These are phyloP conservation scores for Trypanosoma platydactyli DNA, from an alignment of 208 protist species.

Conservation along the genomic window DNA sequence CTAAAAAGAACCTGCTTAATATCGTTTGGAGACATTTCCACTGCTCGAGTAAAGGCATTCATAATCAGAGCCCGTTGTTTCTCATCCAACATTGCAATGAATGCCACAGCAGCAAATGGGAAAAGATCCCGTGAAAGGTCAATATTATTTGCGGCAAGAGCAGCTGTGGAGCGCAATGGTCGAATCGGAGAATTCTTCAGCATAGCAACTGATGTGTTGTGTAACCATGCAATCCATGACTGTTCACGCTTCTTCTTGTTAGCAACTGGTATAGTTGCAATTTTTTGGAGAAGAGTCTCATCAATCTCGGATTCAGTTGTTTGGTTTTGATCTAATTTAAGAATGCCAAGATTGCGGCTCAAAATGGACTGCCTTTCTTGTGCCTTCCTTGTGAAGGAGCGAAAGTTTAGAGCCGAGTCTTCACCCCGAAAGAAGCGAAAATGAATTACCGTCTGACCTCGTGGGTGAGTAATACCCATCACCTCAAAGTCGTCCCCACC, in stretches of 20 bases:
- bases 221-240: constrained; percentile 88
- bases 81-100: constrained; percentile 50
- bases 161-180: constrained; percentile 52
- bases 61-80: constrained; percentile 59
- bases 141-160: constrained; percentile 64
- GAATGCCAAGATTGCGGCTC: constrained; percentile 75
- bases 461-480: constrained; percentile 52
- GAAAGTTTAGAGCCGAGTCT: constrained; percentile 60
- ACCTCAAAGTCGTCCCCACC: constrained; percentile 57
- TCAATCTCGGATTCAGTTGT: constrained; percentile 45
- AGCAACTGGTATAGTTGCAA: constrained; percentile 64
- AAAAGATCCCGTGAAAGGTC: constrained; percentile 84
- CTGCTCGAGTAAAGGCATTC: constrained; percentile 61
- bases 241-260: constrained; percentile 87
- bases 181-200: constrained; percentile 79
- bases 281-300: constrained; percentile 51
- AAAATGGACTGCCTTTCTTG: constrained; percentile 81
- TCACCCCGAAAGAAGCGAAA: constrained; percentile 61
- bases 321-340: constrained; percentile 73
- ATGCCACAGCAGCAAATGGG: constrained; percentile 75
- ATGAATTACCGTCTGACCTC: constrained; percentile 75
- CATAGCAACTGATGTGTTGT: constrained; percentile 74
- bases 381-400: constrained; percentile 75
- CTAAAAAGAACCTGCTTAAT: constrained; percentile 80
- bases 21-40: constrained; percentile 69